Percentiles rank a stretch among this genome's conserved stretches.
phyloP scores from a whole-genome alignment of 169 alveolate genomes.

The Cryptosporidium bovis region DNA sequence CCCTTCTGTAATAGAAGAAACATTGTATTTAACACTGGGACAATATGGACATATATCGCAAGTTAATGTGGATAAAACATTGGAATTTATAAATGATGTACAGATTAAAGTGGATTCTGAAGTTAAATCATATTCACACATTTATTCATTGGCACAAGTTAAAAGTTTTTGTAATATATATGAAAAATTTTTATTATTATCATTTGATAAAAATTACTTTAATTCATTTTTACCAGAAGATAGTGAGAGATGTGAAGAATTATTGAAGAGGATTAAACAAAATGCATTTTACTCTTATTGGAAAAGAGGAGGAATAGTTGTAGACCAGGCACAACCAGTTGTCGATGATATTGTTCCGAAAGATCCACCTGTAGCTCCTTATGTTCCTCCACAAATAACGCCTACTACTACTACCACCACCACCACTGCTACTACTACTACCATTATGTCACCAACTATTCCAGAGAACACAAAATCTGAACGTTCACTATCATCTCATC shows the following conservation, averaged over 20 bases:
- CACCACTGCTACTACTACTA: too few relatives aligned
- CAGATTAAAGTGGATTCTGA: conserved; percentile 47
- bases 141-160: conserved; percentile 46
- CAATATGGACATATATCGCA: conserved; percentile 42
- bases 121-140: conserved; percentile 59
- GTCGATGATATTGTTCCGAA: conserved; percentile 76
- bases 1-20: conserved; percentile 50
- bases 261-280: conserved; percentile 74
- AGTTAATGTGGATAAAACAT: conserved; percentile 9
- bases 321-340: conserved; percentile 76
- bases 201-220: conserved; percentile 26
- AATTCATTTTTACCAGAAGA: conserved; percentile 43
- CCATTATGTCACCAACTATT: too few relatives aligned
- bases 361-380: conserved; percentile 23
- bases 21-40: conserved; percentile 49
- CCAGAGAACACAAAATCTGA: neutral
- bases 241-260: conserved; percentile 52
- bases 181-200: conserved; percentile 4
- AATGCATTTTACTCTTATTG: conserved; percentile 75
- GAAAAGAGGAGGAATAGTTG: conserved; percentile 75
- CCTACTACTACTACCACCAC: too few relatives aligned
- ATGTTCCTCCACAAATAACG: too few relatives aligned
- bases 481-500: neutral
- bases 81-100: conserved; percentile 72
- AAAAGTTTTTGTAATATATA: conserved; percentile 12